Conservation (phyloP, 2,329 filamentous ascomycete genomes). For the Neopestalotiopsis sp. region DNA sequence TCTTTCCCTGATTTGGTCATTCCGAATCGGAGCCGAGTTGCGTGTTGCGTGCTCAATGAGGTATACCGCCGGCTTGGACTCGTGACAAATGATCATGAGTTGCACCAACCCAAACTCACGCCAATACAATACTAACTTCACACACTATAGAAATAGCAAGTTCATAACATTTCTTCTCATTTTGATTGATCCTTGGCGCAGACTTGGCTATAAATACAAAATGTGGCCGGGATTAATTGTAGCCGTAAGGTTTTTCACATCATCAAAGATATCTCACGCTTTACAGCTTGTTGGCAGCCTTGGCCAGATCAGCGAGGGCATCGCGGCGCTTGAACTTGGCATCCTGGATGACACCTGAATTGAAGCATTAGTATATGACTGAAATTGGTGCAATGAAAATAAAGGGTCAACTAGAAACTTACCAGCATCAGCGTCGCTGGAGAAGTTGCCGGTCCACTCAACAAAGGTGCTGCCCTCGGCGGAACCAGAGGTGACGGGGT, state of each 20-base stretch:
- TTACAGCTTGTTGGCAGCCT: conserved; percentile 46
- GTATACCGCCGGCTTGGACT: too few species aligned
- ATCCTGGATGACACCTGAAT: conserved; percentile 71
- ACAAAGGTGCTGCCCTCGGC: conserved; percentile 69
- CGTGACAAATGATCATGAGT: too few species aligned
- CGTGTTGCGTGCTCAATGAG: too few species aligned
- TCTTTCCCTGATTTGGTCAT: too few species aligned
- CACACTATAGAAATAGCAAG: background rate
- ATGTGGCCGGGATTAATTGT: background rate
- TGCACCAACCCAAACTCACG: too few species aligned
- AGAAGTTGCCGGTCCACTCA: conserved; percentile 73
- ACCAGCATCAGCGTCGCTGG: conserved; percentile 73
- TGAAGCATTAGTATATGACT: conserved; percentile 21
- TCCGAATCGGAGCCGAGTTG: too few species aligned
- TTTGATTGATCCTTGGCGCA: background rate
- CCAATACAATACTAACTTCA: background rate
- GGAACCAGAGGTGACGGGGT: conserved; percentile 69
- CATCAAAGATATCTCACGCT: background rate
- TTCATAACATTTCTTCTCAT: background rate
- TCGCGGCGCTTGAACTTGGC: conserved; percentile 79
- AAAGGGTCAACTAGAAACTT: conserved; percentile 30
- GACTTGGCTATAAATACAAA: background rate
- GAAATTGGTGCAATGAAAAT: background rate
- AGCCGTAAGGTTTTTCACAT: background rate
- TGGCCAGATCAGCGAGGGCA: conserved; percentile 69